Conservation (phyloP, 148 eudicot genomes). For the Silene uniflora region DNA sequence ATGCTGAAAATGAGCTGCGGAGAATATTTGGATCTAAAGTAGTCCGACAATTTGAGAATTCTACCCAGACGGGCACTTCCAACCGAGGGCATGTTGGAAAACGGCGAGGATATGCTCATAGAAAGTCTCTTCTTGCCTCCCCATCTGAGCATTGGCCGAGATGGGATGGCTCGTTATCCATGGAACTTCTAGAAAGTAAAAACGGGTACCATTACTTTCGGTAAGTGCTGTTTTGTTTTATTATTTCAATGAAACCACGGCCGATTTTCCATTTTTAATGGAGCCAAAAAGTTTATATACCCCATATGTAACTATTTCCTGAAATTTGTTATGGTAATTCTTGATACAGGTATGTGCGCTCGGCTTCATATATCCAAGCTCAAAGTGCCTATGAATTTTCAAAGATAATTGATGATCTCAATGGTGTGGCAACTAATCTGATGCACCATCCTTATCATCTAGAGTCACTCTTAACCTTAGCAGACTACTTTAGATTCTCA, state of each 20-base stretch:
- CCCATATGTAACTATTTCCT: too few species aligned
- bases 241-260: too few species aligned
- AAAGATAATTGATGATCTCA: conserved; percentile 75
- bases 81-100: conserved; percentile 68
- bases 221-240: conserved; percentile 25
- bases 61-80: conserved; percentile 58
- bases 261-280: too few species aligned
- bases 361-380: conserved; percentile 65
- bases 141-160: conserved; percentile 92
- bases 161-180: conserved; percentile 91
- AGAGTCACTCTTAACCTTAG: conserved; percentile 76
- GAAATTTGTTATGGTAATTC: too few species aligned
- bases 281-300: too few species aligned
- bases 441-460: conserved; percentile 81
- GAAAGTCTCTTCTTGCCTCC: conserved; percentile 67
- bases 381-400: conserved; percentile 84
- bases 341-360: conserved; percentile 62
- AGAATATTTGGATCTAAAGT: conserved; percentile 96
- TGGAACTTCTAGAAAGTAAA: conserved; percentile 83
- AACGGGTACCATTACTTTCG: conserved; percentile 68
- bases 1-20: conserved; percentile 87
- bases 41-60: conserved; percentile 69
- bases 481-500: conserved; percentile 76
- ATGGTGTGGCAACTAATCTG: conserved; percentile 70
- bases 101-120: conserved; percentile 58